Evolutionary conservation across 192 early-diverging fungal genomes (phyloP), one percentile per base, ranked within the genome.

Genomic region (Phycomyces nitens): DNA sequence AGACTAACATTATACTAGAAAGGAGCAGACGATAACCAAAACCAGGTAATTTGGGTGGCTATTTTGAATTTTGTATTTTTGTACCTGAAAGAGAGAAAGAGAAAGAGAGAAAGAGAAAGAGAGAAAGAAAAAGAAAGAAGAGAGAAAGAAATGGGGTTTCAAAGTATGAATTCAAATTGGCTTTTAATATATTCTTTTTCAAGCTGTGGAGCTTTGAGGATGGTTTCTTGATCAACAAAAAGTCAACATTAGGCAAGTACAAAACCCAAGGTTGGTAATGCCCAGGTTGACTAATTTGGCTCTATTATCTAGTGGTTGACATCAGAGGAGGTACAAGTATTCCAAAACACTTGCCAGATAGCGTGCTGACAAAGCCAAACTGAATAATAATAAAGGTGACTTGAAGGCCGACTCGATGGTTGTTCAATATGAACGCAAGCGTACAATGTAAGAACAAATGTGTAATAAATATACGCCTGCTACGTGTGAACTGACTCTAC

Each of bases 361-460:
- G 29, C 5, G 11, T 6, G 3, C n/a, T 14, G 27, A 61, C 21
- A 52, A 34, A 34, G 12, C 16, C 10, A 11, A 34, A 50, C 10
- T 44, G 49, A 22, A 14, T 61, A 47, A 52, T 34, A 52, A 23
- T 38, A 11, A 7, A 63, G 68, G 62, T 44, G 62, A 70, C 21
- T 42, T 70, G 18, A 44, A 21, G 18, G 7, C 41, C 10, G 62
- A 64, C 60, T 26, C 34, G 23, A 29, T 40, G 14, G 24, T 64
- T n/a, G 38, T 70, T 22, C 62, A 70, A 53, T 70, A 54, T 24
- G 52, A 47, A 22, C 68, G 51, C 26, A 70, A 70, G 53, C 53
- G 51, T 38, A 62, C 66, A 26, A 56, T 69, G 66, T 56, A 62
- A 69, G 59, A 40, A 9, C 12, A 8, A 12, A 6, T 47, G 11